Base-by-base conservation (phyloP, 176 grass and related monocot species). In the Eleusine coracana region DNA sequence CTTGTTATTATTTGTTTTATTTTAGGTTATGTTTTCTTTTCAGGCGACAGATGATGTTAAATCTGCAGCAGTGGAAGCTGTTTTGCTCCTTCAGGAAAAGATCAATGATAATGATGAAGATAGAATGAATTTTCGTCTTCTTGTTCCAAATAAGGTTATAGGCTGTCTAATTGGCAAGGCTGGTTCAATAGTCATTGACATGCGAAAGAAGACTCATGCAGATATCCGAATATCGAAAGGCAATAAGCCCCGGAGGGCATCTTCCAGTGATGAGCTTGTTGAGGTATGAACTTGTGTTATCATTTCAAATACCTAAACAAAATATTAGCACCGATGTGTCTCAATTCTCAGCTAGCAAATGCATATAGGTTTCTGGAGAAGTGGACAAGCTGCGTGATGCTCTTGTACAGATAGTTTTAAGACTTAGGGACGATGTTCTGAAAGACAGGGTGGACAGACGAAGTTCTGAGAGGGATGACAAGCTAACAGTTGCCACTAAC, bases 161-260 rank as follows among this genome's bases (percentile, higher is more conserved):
- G 97, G 97, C 52, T 99, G 97, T 80, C 88, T 99, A 85, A 99
- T 99, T 81, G 97, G 97, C 85, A 96, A 93, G 86, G 89, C 91
- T 66, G 97, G 97, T 51, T 94, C 87, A 48, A 99, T 99, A 65
- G 82, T 99, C 49, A 96, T 92, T 76, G 93, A 99, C 74, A 99
- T 99, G 87, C 91, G 93, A 56, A 96, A 74, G 78, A 96, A 80
- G 76, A 96, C 91, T 52, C 96, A 89, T 75, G 93, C 93, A 70
- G 84, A 83, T 70, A 99, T 99, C 87, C 84, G 83, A 48, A 99
- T 99, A 73, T 93, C 97, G 21, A 99, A 92, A 83, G 97, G 90
- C 11, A 88, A 90, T 75, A 97, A 93, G 62, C 93, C 93, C 36
- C 89, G 81, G 73, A 84, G 83, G 55, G 86, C 85, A 77, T 86